Evolutionary conservation across 768 basidiomycete genomes (phyloP), one percentile per base, ranked within the genome.

Genomic region (Lactifluus subvellereus): DNA sequence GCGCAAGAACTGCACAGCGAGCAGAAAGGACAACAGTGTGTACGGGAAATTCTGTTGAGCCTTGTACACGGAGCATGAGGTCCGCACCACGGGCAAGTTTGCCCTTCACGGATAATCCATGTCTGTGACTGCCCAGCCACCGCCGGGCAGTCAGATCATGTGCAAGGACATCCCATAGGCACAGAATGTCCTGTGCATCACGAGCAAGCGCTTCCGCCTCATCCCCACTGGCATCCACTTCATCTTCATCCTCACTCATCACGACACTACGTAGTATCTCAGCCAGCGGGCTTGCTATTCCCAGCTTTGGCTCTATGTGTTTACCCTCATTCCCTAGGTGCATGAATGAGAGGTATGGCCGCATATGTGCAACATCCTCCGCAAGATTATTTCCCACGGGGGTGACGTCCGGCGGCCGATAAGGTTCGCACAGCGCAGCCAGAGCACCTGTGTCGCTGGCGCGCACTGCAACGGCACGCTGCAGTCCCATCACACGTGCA

Each of bases 361-460:
- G 81, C 8, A 94, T 75, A 0, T 72, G 69, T 4, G 80, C 80
- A 54, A 97, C 67, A 71, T 97, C 91, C 51, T 86, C 80, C 18
- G 80, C 76, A 22, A 96, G 75, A 3, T 72, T 74, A 54, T 80
- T 78, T 4, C 91, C 89, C 0, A 71, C 70, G 6, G 89, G 68
- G 0, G 71, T 71, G 53, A 98, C 83, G 4, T 79, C 74, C 3
- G 75, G 75, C 0, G 88, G 84, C 43, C 75, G 75, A 57, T 84
- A 88, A 68, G 95, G 92, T 14, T 87, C 80, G 16, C 88, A 81
- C 38, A 98, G 77, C 2, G 91, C 95, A 2, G 86, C 94, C 72
- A 91, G 95, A 0, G 91, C 90, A 1, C 96, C 97, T 0, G 90
- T 87, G 66, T 83, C 86, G 67, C 71, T 97, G 13, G 90, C 87